phyloP scores from a whole-genome alignment of 2,329 filamentous ascomycete species.

The Epichloe sp. region DNA sequence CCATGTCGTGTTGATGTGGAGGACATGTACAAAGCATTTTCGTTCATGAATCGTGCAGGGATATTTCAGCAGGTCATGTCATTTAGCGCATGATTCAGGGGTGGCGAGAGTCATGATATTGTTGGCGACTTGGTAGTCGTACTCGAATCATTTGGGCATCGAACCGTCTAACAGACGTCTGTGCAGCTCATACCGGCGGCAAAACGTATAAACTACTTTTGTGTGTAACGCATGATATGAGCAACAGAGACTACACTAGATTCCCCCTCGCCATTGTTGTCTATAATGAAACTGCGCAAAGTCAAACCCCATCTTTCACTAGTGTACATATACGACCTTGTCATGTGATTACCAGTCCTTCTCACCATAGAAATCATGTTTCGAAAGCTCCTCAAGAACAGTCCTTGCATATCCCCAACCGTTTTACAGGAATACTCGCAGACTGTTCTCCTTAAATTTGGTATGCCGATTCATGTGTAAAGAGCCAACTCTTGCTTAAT shows the following conservation, averaged over 20 bases:
- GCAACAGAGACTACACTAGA: constrained; percentile 28
- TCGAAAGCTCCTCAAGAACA: constrained; percentile 3
- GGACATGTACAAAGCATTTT: no score
- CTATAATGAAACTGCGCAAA: constrained; percentile 33
- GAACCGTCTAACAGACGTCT: no score
- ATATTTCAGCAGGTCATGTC: no score
- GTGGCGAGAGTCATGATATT: no score
- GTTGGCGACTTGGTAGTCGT: no score
- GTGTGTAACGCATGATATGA: constrained; percentile 14
- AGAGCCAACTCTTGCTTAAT: constrained; percentile 14
- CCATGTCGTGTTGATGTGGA: no score
- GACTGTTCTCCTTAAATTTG: constrained; percentile 12
- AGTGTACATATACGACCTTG: constrained; percentile 35
- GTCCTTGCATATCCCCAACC: background rate
- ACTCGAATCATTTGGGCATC: no score
- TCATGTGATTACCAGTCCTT: constrained; percentile 4
- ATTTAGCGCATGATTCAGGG: no score
- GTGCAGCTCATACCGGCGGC: background rate
- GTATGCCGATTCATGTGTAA: constrained; percentile 10
- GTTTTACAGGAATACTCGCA: constrained; percentile 9
- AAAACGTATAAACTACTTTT: background rate
- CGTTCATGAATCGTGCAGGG: no score
- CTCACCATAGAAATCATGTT: constrained; percentile 2
- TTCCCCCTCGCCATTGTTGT: constrained; percentile 28
- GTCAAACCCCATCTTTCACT: constrained; percentile 32